Base-by-base conservation (phyloP, 257 asterid genomes). In the Solanum peruvianum region DNA sequence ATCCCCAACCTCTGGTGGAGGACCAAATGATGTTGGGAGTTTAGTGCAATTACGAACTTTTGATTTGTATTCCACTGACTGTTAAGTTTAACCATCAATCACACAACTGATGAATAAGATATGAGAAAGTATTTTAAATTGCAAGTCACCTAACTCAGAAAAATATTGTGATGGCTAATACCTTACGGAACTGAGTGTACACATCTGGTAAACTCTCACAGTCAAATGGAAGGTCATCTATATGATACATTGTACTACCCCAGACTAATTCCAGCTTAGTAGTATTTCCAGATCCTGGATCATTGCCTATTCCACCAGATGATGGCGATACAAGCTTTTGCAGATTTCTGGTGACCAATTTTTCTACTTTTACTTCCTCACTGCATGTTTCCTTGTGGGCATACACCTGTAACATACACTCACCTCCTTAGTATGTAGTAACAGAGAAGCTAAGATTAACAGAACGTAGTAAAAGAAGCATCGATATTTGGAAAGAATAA, bases 371-470 rank as follows among this genome's bases (percentile, higher is more conserved):
- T 85, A 95, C 88, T 94, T 97, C 99, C 92, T 97, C 99, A 18
- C 98, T 95, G 93, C 99, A 97, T 35, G 98, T 94, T 93, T 95
- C 99, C 90, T 94, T 97, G 90, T 97, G 99, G 86, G 99, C 98
- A 62, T 91, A 95, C 86, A 97, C 96, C 99, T 97, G 93, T 85
- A 72, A 27, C 85, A 77, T 56, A 75, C 64, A 72, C 78, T 56
- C 86, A 84, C 52, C 77, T 62, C 21, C 76, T 39, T 87, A 21
- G 77, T 69, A 16, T 66, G 78, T 72, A 85, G 64, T 67, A 49
- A 66, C 31, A 20, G 47, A 47, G 14, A 41, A 37, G 42, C 21
- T 37, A 11, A 49, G 45, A 44, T 58, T 29, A 29, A 16, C 27
- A 8, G 23, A 27, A 25, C 52, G 11, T 10, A 9, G 14, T 15